phyloP scores from a whole-genome alignment of 106 monocot species.

The Gastrodia elata region DNA sequence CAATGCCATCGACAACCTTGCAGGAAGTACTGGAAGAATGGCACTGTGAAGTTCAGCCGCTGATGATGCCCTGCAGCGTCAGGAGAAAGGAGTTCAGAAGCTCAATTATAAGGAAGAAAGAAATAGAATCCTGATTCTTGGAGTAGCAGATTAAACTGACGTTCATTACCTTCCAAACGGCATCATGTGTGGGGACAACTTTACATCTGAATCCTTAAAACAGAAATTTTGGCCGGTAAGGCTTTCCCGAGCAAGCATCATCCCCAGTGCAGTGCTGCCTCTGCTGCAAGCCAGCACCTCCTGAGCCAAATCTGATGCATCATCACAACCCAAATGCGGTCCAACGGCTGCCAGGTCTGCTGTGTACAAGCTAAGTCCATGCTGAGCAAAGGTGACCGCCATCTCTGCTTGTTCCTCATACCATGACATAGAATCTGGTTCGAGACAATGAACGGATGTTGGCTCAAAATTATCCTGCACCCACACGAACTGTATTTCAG shows the following conservation, averaged over 20 bases:
- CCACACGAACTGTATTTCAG: background rate
- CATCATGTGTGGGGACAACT: constrained; percentile 12
- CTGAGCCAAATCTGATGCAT: constrained; percentile 22
- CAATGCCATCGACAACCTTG: constrained; percentile 37
- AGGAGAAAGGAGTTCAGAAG: background rate
- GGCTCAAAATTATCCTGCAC: constrained; percentile 61
- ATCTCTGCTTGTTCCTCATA: constrained; percentile 60
- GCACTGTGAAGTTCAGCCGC: constrained; percentile 27
- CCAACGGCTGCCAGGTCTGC: constrained; percentile 16
- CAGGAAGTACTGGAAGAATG: constrained; percentile 49
- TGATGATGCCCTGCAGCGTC: constrained; percentile 31
- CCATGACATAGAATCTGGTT: constrained; percentile 41
- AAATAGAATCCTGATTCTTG: background rate
- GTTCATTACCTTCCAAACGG: constrained; percentile 31
- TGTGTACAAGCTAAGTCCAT: constrained; percentile 64
- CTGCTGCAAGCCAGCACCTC: constrained; percentile 54
- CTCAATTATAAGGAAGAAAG: background rate
- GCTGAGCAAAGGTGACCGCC: constrained; percentile 57
- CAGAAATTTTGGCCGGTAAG: constrained; percentile 8
- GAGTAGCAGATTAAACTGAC: background rate
- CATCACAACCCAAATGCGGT: constrained; percentile 20
- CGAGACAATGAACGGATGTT: constrained; percentile 21
- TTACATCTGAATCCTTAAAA: constrained; percentile 9
- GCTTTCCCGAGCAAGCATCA: constrained; percentile 26
- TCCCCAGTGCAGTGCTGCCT: constrained; percentile 52